Base-by-base conservation (phyloP, 257 asterid species). In the Linderniella brevidens region DNA sequence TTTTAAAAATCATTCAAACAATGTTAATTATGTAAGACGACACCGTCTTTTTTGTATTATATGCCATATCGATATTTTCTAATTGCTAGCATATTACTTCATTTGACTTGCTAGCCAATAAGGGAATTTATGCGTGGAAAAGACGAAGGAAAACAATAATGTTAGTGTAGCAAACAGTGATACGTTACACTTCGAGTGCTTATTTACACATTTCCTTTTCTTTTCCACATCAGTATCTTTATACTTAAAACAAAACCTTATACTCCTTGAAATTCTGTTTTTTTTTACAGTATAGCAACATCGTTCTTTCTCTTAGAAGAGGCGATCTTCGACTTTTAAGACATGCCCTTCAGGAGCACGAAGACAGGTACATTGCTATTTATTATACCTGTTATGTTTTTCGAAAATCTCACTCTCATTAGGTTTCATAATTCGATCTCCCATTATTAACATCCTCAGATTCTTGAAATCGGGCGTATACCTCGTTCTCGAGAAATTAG, bases 271-370 rank as follows among this genome's bases (percentile, higher is more conserved):
- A 13, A 14, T 37, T 11, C 19, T n/a, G 44, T 49, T 62, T 32
- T 51, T 63, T 52, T 49, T 46, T 65, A 72, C 80, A 84, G 98
- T 88, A 88, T 61, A 44, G 68, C 55, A 71, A 81, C 53, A 74
- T 84, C 49, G 84, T 80, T 62, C 83, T 80, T 65, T 78, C 98
- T 56, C 85, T 84, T 42, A 81, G 51, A 71, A 75, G 94, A 67
- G 98, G 98, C 8, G 96, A 84, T 74, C 94, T 88, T 65, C 84
- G 85, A 57, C 98, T 88, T 57, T 69, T 88, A 58, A 71, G 88
- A 54, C 75, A 68, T 53, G 93, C 92, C 53, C 93, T 84, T 45
- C 76, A 78, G 46, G 85, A 78, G 63, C 93, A 88, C 18, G 98
- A 88, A 50, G 98, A 84, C 69, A 74, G 78, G 98, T 84, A 73